Base-by-base conservation (phyloP, 2,329 filamentous ascomycete genomes). In the Pseudocercospora fijiensis region DNA sequence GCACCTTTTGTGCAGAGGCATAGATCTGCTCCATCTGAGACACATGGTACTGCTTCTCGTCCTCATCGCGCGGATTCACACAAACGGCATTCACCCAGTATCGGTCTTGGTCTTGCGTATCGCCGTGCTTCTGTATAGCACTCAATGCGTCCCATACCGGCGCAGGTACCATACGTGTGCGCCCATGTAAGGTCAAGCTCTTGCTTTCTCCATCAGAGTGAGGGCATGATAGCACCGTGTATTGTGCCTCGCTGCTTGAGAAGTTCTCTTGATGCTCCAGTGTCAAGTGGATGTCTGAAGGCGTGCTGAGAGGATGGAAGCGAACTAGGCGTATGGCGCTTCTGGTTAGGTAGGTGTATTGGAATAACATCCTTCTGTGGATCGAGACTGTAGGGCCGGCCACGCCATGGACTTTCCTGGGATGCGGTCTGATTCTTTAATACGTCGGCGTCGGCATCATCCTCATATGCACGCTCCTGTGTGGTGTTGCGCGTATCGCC, bases 191-290 rank as follows among this genome's bases (percentile, higher is more conserved):
- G 16, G 58, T 63, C 52, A 65, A 16, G 27, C 58, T 52, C 51
- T 56, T 58, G n/a, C 53, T 27, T 7, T 65, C 64, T 6, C n/a
- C 27, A n/a, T 53, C 28, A 20, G 26, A 28, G 22, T 37, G 30
- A 16, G 52, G 16, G 30, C 62, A 62, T 27, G 58, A 56, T 13
- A 66, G 51, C 16, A 57, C 64, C 13, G 24, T 60, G 28, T 62
- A 66, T 8, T 56, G 62, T 13, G 55, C 28, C 4, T 56, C 43
- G n/a, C 47, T 20, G 13, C 45, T 52, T 26, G 30, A 47, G 33
- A 60, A 66, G n/a, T 28, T 33, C 10, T 62, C 22, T 52, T 64
- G 58, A 43, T 66, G 64, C 59, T 64, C 64, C 22, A 66, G 47
- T 13, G 43, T 60, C 20, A 66, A 20, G 16, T 61, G 59, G 13